A percentile compares a stretch with the other conserved stretches of the same genome.
These are phyloP conservation scores for Arachnomyces sp. DNA, from an alignment of 2,329 filamentous ascomycete species.

Conservation along the genomic window DNA sequence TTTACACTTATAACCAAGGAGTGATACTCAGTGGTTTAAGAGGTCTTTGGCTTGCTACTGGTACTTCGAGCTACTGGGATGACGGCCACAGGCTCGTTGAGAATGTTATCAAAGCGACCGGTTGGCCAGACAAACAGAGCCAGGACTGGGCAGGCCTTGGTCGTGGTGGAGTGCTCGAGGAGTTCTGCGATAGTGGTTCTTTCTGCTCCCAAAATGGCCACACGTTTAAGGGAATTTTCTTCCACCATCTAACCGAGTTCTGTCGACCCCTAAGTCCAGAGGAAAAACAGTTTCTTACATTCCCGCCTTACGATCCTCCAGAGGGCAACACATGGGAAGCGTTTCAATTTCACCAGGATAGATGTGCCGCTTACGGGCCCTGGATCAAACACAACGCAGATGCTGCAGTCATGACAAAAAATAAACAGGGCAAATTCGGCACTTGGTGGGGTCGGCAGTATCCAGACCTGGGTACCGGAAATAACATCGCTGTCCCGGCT, in stretches of 20 bases:
- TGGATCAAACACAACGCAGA: conserved; percentile 76
- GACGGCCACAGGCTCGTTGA: conserved; percentile 73
- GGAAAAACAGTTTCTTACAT: conserved; percentile 37
- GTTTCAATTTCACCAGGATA: conserved; percentile 46
- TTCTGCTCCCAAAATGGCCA: conserved; percentile 75
- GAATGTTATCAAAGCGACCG: conserved; percentile 68
- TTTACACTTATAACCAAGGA: conserved; percentile 94
- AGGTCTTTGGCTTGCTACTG: conserved; percentile 71
- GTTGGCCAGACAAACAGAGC: conserved; percentile 48
- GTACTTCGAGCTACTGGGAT: conserved; percentile 58
- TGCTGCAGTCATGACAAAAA: conserved; percentile 62
- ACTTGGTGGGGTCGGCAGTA: conserved; percentile 67
- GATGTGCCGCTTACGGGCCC: conserved; percentile 56
- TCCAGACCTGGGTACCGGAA: conserved; percentile 11
- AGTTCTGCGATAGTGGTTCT: conserved; percentile 66
- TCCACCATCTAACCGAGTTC: conserved; percentile 75
- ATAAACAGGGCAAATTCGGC: conserved; percentile 64
- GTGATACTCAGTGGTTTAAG: conserved; percentile 75
- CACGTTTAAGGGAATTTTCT: conserved; percentile 92
- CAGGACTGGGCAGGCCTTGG: conserved; percentile 65
- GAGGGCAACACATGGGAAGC: conserved; percentile 21
- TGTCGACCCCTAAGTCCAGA: conserved; percentile 56
- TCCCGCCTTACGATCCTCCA: too few relatives aligned
- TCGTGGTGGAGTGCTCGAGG: conserved; percentile 71
- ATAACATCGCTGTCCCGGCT: conserved; percentile 3